A percentile compares a stretch with the other conserved stretches of the same genome.
phyloP scores from a whole-genome alignment of 352 stramenopile genomes.

The Aphanomyces euteiches region DNA sequence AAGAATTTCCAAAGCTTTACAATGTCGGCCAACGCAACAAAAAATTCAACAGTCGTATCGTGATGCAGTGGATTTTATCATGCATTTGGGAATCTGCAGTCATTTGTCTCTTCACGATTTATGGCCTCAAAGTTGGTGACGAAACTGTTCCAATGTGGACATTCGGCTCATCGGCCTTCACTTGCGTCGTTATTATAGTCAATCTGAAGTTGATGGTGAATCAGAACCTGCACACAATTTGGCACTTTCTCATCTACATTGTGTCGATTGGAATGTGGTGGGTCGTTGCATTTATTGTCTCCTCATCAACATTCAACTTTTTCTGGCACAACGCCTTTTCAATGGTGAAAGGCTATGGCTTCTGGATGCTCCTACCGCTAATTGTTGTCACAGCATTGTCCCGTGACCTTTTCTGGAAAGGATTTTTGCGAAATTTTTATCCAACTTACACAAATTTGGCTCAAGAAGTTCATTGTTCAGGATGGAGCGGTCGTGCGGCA shows the following conservation, averaged over 20 bases:
- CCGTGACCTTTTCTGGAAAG: constrained; percentile 79
- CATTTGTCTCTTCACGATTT: constrained; percentile 82
- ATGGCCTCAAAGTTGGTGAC: constrained; percentile 72
- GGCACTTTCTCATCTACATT: constrained; percentile 69
- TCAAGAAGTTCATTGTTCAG: constrained; percentile 74
- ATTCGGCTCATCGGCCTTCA: constrained; percentile 92
- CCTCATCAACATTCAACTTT: constrained; percentile 57
- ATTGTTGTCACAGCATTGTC: constrained; percentile 64
- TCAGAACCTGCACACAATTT: constrained; percentile 79
- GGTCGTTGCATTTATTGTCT: constrained; percentile 68
- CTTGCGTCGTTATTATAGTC: constrained; percentile 92
- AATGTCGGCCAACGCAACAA: constrained; percentile 79
- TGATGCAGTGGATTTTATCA: constrained; percentile 76
- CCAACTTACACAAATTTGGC: constrained; percentile 84
- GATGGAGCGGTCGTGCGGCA: constrained; percentile 54
- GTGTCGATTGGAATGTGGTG: constrained; percentile 70
- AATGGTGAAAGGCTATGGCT: constrained; percentile 61
- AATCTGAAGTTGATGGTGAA: constrained; percentile 91
- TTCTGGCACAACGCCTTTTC: constrained; percentile 84
- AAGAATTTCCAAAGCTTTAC: constrained; percentile 77
- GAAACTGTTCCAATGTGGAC: constrained; percentile 90
- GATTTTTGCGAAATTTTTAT: constrained; percentile 71
- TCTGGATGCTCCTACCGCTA: constrained; percentile 76
- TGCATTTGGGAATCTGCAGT: constrained; percentile 80
- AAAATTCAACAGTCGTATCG: constrained; percentile 81